Evolutionary conservation across 2,329 filamentous ascomycete species (phyloP).

Genomic region (Aspergillus sp.): DNA sequence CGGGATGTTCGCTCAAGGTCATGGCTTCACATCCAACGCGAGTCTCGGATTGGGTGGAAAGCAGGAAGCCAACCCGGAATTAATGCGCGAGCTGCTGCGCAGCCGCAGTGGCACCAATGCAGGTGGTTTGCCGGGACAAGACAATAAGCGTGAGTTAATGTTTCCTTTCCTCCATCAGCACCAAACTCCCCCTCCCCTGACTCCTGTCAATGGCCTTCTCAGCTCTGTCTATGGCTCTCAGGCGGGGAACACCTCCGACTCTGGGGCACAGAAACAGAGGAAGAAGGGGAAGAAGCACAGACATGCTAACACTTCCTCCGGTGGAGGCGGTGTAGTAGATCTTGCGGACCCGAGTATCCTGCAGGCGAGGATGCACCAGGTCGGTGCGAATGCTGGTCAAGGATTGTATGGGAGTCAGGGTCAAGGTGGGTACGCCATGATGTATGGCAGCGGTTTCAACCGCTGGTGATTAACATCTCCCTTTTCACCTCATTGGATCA

Average conservation of each 20-base stretch:
- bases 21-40: slow-evolving; percentile 69
- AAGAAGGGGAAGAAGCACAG: slow-evolving; percentile 99
- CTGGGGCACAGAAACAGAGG: slow-evolving; percentile 90
- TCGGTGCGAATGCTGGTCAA: slow-evolving; percentile 78
- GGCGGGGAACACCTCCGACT: slow-evolving; percentile 84
- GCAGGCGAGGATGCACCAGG: slow-evolving; percentile 94
- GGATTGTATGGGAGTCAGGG: slow-evolving; percentile 84
- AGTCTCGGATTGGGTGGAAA: slow-evolving; percentile 65
- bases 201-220: slow-evolving; percentile 86
- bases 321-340: slow-evolving; percentile 99
- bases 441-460: slow-evolving; percentile 70
- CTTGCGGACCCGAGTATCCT: slow-evolving; percentile 99
- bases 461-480: slow-evolving; percentile 59
- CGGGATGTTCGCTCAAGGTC: slow-evolving; percentile 86
- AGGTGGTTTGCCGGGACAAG: slow-evolving; percentile 70
- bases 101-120: slow-evolving; percentile 60
- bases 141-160: slow-evolving; percentile 98
- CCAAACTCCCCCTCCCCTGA: slow-evolving; percentile 84
- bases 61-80: slow-evolving; percentile 71
- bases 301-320: slow-evolving; percentile 99
- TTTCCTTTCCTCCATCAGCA: slow-evolving; percentile 89
- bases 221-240: slow-evolving; percentile 87
- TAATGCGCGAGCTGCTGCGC: slow-evolving; percentile 80
- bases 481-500: slow-evolving; percentile 22
- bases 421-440: slow-evolving; percentile 93